Evolutionary conservation across 2,329 filamentous ascomycete genomes (phyloP).

Genomic region (Cyanodermella asteris): DNA sequence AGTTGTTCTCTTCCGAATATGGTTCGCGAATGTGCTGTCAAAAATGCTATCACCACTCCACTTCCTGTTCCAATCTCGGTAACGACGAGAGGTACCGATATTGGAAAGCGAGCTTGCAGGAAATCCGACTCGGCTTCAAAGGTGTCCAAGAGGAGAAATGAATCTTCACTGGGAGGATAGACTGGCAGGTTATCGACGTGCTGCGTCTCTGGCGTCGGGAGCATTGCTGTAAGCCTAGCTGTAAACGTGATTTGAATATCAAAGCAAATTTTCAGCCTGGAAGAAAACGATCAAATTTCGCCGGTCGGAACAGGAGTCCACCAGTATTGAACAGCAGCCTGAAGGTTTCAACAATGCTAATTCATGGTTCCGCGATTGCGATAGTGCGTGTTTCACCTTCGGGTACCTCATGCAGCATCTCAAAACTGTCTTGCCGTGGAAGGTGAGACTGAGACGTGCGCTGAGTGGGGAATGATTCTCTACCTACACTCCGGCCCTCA

Average conservation of each 20-base stretch:
- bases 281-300: no score
- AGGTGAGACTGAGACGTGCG: no score
- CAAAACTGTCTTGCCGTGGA: no score
- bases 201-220: slow-evolving; percentile 80
- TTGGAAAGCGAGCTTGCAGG: slow-evolving; percentile 39
- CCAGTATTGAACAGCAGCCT: neutral
- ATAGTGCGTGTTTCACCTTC: no score
- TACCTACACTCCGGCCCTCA: no score
- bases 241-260: no score
- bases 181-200: slow-evolving; percentile 76
- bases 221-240: slow-evolving; percentile 45
- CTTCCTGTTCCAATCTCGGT: slow-evolving; percentile 81
- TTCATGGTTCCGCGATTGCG: no score
- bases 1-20: slow-evolving; percentile 55
- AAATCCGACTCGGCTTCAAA: slow-evolving; percentile 45
- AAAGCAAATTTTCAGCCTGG: no score
- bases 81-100: slow-evolving; percentile 40
- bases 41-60: slow-evolving; percentile 79
- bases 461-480: no score
- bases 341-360: no score
- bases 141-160: slow-evolving; percentile 80
- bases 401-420: no score
- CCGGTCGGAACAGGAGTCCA: neutral
- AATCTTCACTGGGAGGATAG: slow-evolving; percentile 93
- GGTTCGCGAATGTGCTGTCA: slow-evolving; percentile 47